phyloP scores from a whole-genome alignment of 441 rosid species.

The Adansonia grandidieri region DNA sequence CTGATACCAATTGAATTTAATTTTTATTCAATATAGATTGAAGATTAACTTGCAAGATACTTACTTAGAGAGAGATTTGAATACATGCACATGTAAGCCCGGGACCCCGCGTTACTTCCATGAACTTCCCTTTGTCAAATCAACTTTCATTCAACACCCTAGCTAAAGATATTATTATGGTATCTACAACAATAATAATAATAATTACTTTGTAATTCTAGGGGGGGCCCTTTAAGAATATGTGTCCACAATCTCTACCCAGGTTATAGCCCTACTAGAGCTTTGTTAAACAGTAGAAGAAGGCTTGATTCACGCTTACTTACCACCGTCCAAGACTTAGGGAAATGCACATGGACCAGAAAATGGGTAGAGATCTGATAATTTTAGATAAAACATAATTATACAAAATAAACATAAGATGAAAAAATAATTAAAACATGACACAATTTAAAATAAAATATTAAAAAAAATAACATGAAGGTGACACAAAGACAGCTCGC shows the following conservation, averaged over 20 bases:
- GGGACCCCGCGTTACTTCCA: not conserved
- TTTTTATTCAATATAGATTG: no score
- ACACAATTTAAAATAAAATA: no score
- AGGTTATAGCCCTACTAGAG: not conserved
- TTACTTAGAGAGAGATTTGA: not conserved
- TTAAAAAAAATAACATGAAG: no score
- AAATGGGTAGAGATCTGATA: no score
- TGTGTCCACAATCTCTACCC: not conserved
- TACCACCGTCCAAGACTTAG: not conserved
- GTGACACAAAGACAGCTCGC: no score
- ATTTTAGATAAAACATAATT: no score
- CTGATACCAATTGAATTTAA: no score
- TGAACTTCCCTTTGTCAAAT: slow-evolving; percentile 1
- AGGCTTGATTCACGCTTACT: not conserved
- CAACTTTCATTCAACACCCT: not conserved
- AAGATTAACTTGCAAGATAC: no score
- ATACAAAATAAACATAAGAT: no score
- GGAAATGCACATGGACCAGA: not conserved
- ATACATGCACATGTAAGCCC: not conserved
- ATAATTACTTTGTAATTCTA: not conserved
- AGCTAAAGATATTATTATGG: not conserved
- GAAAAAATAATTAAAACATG: no score
- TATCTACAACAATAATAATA: not conserved
- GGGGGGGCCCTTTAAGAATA: not conserved
- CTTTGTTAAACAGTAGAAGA: not conserved